These are phyloP conservation scores for Meyerozyma smithsonii DNA, from an alignment of 1,139 yeast species.

Conservation along the genomic window DNA sequence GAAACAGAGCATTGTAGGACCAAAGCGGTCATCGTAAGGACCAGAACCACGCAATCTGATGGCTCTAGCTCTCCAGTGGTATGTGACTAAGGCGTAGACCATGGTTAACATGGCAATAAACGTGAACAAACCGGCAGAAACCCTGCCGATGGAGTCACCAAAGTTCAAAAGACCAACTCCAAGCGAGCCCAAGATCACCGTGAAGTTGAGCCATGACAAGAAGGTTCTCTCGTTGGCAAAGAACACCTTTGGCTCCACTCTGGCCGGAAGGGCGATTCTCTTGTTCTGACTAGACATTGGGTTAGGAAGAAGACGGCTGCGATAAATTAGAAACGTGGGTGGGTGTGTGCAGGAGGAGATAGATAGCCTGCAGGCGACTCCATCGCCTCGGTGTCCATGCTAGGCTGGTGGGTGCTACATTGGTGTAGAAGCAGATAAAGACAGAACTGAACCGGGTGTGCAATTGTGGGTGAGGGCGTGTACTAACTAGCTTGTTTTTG, in stretches of 20 bases:
- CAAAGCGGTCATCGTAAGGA: conserved; percentile 96
- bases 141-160: conserved; percentile 90
- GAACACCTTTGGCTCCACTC: conserved; percentile 98
- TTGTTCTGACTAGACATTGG: conserved; percentile 32
- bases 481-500: too few species aligned
- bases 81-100: conserved; percentile 91
- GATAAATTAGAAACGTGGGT: conserved; percentile 2
- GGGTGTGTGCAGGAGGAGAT: neutral
- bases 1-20: conserved; percentile 97
- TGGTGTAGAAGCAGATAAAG: too few species aligned
- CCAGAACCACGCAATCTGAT: conserved; percentile 96
- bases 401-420: too few species aligned
- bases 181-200: conserved; percentile 92
- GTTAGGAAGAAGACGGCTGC: neutral
- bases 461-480: too few species aligned
- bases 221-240: conserved; percentile 98
- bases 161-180: conserved; percentile 94
- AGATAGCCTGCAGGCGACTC: neutral
- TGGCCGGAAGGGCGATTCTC: conserved; percentile 94
- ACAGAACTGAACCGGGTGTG: too few species aligned
- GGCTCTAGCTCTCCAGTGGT: conserved; percentile 99
- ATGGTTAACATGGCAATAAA: conserved; percentile 95
- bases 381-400: too few species aligned
- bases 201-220: conserved; percentile 95
- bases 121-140: conserved; percentile 92